These are phyloP conservation scores for Astrothelium subdiscretum DNA, from an alignment of 495 filamentous ascomycete species.

Conservation along the genomic window DNA sequence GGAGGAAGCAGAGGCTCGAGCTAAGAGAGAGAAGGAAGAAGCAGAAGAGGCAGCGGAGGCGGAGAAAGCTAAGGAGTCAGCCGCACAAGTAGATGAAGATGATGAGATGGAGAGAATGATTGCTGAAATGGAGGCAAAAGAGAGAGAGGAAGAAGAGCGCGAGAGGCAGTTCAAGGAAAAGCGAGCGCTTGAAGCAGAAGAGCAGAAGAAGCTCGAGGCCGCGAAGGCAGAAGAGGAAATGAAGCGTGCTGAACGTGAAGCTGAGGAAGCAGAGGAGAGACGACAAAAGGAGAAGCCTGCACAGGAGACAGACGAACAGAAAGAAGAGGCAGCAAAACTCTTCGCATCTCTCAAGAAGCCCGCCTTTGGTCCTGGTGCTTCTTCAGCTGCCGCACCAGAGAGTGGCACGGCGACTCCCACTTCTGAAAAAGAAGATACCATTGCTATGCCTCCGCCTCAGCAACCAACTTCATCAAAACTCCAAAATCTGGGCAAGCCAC, in stretches of 20 bases:
- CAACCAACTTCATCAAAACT: constrained; percentile 19
- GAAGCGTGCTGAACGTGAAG: constrained; percentile 29
- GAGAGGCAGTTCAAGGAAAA: constrained; percentile 28
- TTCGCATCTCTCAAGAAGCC: constrained; percentile 49
- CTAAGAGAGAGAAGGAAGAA: constrained; percentile 33
- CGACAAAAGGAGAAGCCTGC: constrained; percentile 12
- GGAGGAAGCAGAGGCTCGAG: constrained; percentile 35
- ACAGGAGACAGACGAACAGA: constrained; percentile 21
- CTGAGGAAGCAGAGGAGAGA: constrained; percentile 29
- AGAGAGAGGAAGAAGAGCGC: constrained; percentile 28
- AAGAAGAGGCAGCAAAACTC: constrained; percentile 25
- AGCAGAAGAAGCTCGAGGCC: constrained; percentile 18
- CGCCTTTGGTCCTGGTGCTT: constrained; percentile 36
- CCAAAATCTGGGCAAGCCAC: constrained; percentile 45
- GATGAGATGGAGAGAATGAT: constrained; percentile 30
- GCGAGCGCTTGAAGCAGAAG: constrained; percentile 25
- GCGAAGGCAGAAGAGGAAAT: constrained; percentile 27
- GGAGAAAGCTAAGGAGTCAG: constrained; percentile 19
- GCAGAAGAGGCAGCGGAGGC: constrained; percentile 26
- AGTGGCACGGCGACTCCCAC: constrained; percentile 41
- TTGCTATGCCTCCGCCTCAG: constrained; percentile 28
- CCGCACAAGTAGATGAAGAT: constrained; percentile 31
- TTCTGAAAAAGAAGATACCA: constrained; percentile 19
- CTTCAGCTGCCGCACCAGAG: constrained; percentile 34
- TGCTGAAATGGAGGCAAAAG: constrained; percentile 31